A percentile compares a stretch with the other conserved stretches of the same genome.
Conservation (phyloP, 2,329 filamentous ascomycete genomes). For the Acrocalymma vagum region DNA sequence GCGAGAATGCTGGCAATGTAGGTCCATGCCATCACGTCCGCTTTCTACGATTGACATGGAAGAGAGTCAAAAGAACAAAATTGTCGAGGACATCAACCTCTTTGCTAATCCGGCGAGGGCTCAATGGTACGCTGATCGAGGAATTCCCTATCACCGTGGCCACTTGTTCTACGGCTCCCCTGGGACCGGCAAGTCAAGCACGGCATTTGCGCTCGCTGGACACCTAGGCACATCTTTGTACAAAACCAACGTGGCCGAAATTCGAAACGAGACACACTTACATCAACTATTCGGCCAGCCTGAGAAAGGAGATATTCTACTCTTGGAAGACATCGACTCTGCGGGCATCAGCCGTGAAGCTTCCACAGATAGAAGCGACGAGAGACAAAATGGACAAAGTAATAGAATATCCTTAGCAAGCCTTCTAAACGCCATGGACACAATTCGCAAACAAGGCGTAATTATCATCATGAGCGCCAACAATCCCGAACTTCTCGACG, state of each 20-base stretch:
- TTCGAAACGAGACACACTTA: no score
- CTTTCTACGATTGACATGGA: conserved; percentile 9
- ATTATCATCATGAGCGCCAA: conserved; percentile 86
- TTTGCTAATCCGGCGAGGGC: no score
- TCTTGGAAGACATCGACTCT: conserved; percentile 53
- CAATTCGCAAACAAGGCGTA: conserved; percentile 79
- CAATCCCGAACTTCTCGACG: conserved; percentile 75
- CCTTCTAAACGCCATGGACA: conserved; percentile 20
- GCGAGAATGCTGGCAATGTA: no score
- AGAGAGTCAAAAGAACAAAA: no score
- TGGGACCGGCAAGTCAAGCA: conserved; percentile 52
- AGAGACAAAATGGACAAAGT: neutral
- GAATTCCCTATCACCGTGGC: conserved; percentile 44
- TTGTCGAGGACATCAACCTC: no score
- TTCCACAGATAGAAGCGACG: no score
- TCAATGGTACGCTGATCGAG: conserved; percentile 46
- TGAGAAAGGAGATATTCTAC: conserved; percentile 46
- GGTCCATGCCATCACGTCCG: no score
- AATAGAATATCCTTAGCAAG: neutral
- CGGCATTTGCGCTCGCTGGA: conserved; percentile 48
- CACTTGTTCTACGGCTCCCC: conserved; percentile 53
- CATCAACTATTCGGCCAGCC: conserved; percentile 44
- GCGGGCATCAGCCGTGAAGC: conserved; percentile 40
- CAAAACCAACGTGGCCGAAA: no score
- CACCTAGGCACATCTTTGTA: conserved; percentile 48